phyloP scores from a whole-genome alignment of 495 filamentous ascomycete genomes.

The Talaromyces nanjingensis region DNA sequence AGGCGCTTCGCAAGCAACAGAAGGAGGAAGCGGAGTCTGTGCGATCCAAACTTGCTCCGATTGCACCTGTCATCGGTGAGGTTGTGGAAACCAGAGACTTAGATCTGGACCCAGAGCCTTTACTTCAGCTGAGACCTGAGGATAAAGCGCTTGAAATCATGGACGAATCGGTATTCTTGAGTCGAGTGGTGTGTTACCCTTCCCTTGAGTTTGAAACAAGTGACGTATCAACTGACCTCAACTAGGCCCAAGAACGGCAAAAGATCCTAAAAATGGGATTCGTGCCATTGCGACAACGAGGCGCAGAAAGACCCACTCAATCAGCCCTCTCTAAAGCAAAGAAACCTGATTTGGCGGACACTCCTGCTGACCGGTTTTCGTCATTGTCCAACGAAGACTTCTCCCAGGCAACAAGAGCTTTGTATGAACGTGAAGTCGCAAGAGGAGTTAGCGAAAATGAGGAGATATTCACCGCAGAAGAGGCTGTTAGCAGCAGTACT shows the following conservation, averaged over 20 bases:
- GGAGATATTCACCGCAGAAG: slow-evolving; percentile 92
- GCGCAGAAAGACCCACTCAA: slow-evolving; percentile 40
- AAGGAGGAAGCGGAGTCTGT: slow-evolving; percentile 60
- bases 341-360: slow-evolving; percentile 26
- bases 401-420: slow-evolving; percentile 80
- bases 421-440: slow-evolving; percentile 91
- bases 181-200: slow-evolving; percentile 42
- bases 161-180: slow-evolving; percentile 56
- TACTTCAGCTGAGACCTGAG: slow-evolving; percentile 59
- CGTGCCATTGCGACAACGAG: slow-evolving; percentile 53
- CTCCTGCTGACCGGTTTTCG: slow-evolving; percentile 64
- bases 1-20: slow-evolving; percentile 60
- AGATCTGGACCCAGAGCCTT: slow-evolving; percentile 61
- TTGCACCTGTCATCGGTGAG: slow-evolving; percentile 24
- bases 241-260: slow-evolving; percentile 50
- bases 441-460: slow-evolving; percentile 89
- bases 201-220: slow-evolving; percentile 7
- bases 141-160: slow-evolving; percentile 58
- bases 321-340: slow-evolving; percentile 23
- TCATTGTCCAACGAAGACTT: slow-evolving; percentile 74
- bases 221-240: slow-evolving; percentile 10
- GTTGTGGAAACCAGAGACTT: slow-evolving; percentile 3
- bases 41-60: slow-evolving; percentile 45
- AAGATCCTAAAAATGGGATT: slow-evolving; percentile 64
- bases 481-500: slow-evolving; percentile 57